Evolutionary conservation across 805 yeast species (phyloP).

Genomic region (Wickerhamiella musiphila): DNA sequence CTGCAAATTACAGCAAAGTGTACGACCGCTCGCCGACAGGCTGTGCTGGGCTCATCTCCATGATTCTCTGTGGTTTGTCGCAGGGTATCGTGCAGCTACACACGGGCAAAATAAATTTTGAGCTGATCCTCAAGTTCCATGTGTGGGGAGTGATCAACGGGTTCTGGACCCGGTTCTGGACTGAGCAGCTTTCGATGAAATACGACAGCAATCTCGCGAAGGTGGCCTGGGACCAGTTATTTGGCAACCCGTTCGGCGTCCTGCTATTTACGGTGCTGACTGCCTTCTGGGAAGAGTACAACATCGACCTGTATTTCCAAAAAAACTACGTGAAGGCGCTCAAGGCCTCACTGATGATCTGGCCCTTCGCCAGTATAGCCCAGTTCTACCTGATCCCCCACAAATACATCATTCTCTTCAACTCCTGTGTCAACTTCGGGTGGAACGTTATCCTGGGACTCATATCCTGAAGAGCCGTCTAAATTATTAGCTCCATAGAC

Average conservation of each 20-base stretch:
- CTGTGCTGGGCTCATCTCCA: slow-evolving; percentile 19
- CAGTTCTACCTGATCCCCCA: slow-evolving; percentile 13
- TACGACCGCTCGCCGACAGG: slow-evolving; percentile 16
- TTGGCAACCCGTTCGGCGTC: slow-evolving; percentile 21
- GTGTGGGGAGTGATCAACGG: slow-evolving; percentile 24
- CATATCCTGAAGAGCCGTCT: background rate
- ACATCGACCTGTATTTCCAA: slow-evolving; percentile 18
- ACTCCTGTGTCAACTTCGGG: slow-evolving; percentile 11
- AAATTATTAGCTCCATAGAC: background rate
- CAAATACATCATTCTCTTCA: slow-evolving; percentile 13
- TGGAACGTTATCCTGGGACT: slow-evolving; percentile 20
- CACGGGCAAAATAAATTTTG: slow-evolving; percentile 10
- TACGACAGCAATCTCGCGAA: slow-evolving; percentile 12
- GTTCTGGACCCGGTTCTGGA: slow-evolving; percentile 24
- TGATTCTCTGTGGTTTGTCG: slow-evolving; percentile 19
- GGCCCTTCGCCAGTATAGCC: slow-evolving; percentile 16
- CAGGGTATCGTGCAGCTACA: slow-evolving; percentile 20
- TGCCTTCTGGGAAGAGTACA: slow-evolving; percentile 24
- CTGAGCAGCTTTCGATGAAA: slow-evolving; percentile 17
- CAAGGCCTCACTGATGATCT: slow-evolving; percentile 12
- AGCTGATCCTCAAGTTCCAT: slow-evolving; percentile 18
- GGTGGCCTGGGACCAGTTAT: slow-evolving; percentile 19
- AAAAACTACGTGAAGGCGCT: slow-evolving; percentile 15
- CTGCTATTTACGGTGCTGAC: slow-evolving; percentile 19
- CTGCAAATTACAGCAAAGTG: slow-evolving; percentile 14